Conservation (phyloP, 2,329 filamentous ascomycete species). For the Aspergillus sergii region DNA sequence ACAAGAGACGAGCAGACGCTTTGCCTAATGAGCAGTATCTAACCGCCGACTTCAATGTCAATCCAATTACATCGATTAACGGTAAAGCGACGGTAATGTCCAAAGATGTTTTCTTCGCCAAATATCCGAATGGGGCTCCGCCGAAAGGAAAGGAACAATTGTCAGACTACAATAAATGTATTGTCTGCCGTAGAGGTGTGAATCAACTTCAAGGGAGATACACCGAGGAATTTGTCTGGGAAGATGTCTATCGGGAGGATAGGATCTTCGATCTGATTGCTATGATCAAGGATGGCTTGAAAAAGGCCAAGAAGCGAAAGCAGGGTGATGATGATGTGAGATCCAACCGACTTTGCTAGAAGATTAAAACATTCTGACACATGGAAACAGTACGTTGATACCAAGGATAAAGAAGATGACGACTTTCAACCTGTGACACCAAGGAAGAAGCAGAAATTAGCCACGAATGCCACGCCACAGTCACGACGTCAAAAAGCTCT, state of each 20-base stretch:
- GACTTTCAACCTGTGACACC: conserved; percentile 52
- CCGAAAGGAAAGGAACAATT: conserved; percentile 63
- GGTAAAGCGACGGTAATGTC: conserved; percentile 85
- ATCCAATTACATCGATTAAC: conserved; percentile 85
- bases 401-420: conserved; percentile 37
- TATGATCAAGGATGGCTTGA: conserved; percentile 65
- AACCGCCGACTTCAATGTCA: conserved; percentile 82
- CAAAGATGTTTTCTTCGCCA: conserved; percentile 64
- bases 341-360: not conserved
- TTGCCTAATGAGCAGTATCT: conserved; percentile 90
- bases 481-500: conserved; percentile 49
- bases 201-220: conserved; percentile 88
- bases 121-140: conserved; percentile 74
- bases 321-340: conserved; percentile 42
- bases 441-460: conserved; percentile 58
- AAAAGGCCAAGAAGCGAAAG: conserved; percentile 63
- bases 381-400: conserved; percentile 38
- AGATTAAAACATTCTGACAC: conserved; percentile 12
- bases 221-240: conserved; percentile 90
- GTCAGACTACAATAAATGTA: conserved; percentile 79
- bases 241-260: conserved; percentile 73
- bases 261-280: conserved; percentile 67
- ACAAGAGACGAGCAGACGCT: conserved; percentile 79
- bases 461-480: conserved; percentile 47
- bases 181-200: conserved; percentile 86